A percentile compares a stretch with the other conserved stretches of the same genome.
Evolutionary conservation across 257 asterid species (phyloP).

Genomic region (Nemophila menziesii): DNA sequence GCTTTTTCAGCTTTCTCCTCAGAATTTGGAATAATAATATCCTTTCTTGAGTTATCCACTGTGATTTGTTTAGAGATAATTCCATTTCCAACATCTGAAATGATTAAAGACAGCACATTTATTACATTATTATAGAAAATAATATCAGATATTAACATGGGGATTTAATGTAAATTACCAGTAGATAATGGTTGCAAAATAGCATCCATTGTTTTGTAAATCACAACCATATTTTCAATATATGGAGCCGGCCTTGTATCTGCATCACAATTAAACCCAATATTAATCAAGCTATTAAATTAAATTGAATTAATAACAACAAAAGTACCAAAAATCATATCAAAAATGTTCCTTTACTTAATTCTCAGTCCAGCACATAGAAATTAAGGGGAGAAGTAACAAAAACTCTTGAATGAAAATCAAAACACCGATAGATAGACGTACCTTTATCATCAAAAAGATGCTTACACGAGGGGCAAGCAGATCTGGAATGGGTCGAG

Average conservation of each 20-base stretch:
- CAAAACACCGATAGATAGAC: too few relatives aligned
- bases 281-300: too few relatives aligned
- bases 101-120: neutral
- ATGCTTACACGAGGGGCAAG: conserved; percentile 61
- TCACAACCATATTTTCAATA: conserved; percentile 50
- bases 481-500: conserved; percentile 19
- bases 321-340: neutral
- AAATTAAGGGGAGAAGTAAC: too few relatives aligned
- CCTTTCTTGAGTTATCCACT: too few relatives aligned
- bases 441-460: conserved; percentile 41
- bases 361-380: neutral
- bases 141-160: neutral
- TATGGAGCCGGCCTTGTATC: conserved; percentile 60
- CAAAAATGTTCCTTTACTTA: neutral
- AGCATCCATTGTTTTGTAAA: conserved; percentile 49
- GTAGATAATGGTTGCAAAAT: conserved; percentile 35
- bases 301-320: neutral
- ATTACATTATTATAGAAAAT: too few relatives aligned
- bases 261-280: conserved; percentile 18
- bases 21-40: too few relatives aligned
- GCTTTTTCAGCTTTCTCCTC: too few relatives aligned
- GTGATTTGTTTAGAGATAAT: too few relatives aligned
- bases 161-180: conserved; percentile 25
- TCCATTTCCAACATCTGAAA: conserved; percentile 15
- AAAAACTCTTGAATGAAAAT: too few relatives aligned